Base-by-base conservation (phyloP, 2,329 filamentous ascomycete species). In the Berkeleyomyces basicola region DNA sequence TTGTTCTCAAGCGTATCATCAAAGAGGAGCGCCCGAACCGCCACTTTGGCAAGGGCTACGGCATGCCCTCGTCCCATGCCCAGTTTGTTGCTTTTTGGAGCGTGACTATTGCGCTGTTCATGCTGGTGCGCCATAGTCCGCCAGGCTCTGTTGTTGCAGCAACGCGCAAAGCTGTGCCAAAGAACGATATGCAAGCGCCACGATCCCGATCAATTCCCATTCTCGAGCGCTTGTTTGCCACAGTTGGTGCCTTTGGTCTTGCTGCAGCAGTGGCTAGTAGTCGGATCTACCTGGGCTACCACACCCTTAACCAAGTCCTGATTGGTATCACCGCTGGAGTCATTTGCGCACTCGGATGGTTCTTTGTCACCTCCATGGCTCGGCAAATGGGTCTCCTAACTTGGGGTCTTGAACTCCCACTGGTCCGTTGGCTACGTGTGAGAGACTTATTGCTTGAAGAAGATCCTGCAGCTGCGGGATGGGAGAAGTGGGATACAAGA, bases 11-110 rank as follows among this genome's bases (percentile, higher is more conserved):
- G 78, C 82, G 93, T 36, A 78, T 90, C 66, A 92, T 99, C 72
- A 93, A 92, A 71, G 90, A 97, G 73, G 89, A 96, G 73, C 82
- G 93, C 59, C 93, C 93, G 37, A 82, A 79, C 66, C 86, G 86
- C 82, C 86, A 78, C 79, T 84, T 91, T 70, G 91, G 90, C 63
- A 95, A 95, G 73, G 93, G 93, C 67, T 99, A 99, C 71, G 95
- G 93, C 68, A 99, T 99, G 95, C 93, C 93, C 61, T 80, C 77
- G 53, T 96, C 91, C 44, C 93, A 99, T 75, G 88, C 93, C 7
- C 93, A 99, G 76, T 99, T 96, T 72, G 87, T 92, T 65, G 82
- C 87, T 63, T 99, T 90, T 77, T 97, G 96, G 80, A 86, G 89
- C 64, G 76, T 95, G 63, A 93, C 88, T 66, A 76, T 97, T 65